A percentile compares a stretch with the other conserved stretches of the same genome.
phyloP scores from a whole-genome alignment of 2,329 filamentous ascomycete species.

The Botrytis aclada region DNA sequence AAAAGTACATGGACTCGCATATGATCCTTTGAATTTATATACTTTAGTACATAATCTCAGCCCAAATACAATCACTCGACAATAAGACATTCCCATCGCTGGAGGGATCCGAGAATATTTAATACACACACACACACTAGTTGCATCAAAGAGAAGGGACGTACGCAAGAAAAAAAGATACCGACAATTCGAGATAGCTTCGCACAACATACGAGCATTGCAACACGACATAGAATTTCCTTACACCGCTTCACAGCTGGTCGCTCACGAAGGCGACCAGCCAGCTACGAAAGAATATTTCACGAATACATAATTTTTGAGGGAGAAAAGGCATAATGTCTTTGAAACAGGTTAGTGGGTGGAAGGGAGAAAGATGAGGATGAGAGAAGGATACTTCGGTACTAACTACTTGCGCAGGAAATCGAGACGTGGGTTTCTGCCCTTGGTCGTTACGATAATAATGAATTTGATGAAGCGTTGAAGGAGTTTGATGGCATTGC shows the following conservation, averaged over 20 bases:
- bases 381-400: not conserved
- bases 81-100: constrained; percentile 14
- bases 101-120: constrained; percentile 14
- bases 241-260: constrained; percentile 24
- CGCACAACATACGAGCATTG: constrained; percentile 13
- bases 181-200: constrained; percentile 15
- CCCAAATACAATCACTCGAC: not conserved
- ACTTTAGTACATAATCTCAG: constrained; percentile 12
- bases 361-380: not conserved
- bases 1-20: not conserved
- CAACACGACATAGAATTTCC: constrained; percentile 13
- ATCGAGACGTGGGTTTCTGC: constrained; percentile 98
- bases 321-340: constrained; percentile 38
- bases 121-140: constrained; percentile 13
- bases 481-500: constrained; percentile 80
- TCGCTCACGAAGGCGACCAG: constrained; percentile 27
- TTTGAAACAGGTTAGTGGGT: constrained; percentile 42
- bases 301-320: constrained; percentile 18
- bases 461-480: constrained; percentile 90
- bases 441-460: constrained; percentile 89
- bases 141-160: constrained; percentile 11
- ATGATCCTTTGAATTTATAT: constrained; percentile 4
- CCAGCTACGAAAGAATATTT: constrained; percentile 18
- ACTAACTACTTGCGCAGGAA: constrained; percentile 54
- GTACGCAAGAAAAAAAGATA: not conserved